Base-by-base conservation (phyloP, 73 alveolate species). In the Blepharisma stoltei region DNA sequence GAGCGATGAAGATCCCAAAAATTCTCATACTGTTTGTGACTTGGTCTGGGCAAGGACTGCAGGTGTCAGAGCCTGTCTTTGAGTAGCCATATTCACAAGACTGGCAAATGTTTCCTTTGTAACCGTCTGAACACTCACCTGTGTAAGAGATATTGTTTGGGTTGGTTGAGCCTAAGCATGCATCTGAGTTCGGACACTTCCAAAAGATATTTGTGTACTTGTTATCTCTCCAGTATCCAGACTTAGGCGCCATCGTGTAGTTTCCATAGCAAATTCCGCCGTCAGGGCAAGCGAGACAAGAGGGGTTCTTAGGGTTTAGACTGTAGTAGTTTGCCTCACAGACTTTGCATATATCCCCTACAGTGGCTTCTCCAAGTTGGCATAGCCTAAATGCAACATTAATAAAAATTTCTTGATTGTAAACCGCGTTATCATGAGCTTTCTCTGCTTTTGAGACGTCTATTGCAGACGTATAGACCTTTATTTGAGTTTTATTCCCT, bases 211-310 rank as follows among this genome's bases (percentile, higher is more conserved):
- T 37, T 6, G 87, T 37, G 7, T 7, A 7, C 46, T 83, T 78
- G 41, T 38, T 67, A 23, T 65, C 32, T 45, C 90, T 65, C 83
- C 86, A 83, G 23, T 43, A 83, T 9, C 90, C 90, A 20, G 82
- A 67, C 47, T 78, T 9, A n/a, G 86, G 86, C 43, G 83, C 81
- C 6, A 83, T 78, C 6, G 55, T 67, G 27, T 70, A 6, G 0
- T 86, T 86, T 20, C 90, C 90, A 78, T 23, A 48, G 54, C 90
- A 83, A 6, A 78, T 52, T n/a, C 86, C 85, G 14, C 78, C 76
- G 2, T 60, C 50, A 20, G 87, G 76, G 48, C 76, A 60, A 20
- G 41, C 48, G 1, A 18, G n/a, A 4, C 76, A 60, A 60, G 27
- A 14, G 3, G 41, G 41, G 27, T 50, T 50, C 65, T 50, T 18